Base-by-base conservation (phyloP, 2,329 filamentous ascomycete genomes). In the Erysiphe pulchra region DNA sequence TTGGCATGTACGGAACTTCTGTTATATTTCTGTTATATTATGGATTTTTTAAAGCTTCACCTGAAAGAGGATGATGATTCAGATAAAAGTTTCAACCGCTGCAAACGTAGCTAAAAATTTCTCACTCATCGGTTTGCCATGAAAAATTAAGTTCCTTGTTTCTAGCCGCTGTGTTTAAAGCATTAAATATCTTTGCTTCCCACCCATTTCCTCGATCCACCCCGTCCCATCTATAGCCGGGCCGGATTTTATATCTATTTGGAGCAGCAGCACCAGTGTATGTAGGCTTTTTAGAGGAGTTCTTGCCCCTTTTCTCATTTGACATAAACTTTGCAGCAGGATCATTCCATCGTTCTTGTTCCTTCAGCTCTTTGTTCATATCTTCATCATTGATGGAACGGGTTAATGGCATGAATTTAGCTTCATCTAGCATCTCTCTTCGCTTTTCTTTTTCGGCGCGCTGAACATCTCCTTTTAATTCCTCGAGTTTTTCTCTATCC, bases 141-240 rank as follows among this genome's bases (percentile, higher is more conserved):
- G 80, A 75, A 61, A 94, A 95, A 55, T 87, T 77, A 56, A 95
- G 61, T 31, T 78, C 78, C 61, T 81, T 80, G 54, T 80, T 75
- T 58, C 85, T 75, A 55, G 77, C 75, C 53, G 73, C 73, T 53
- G 75, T 67, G 60, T 94, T 94, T 52, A 86, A 66, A 2, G 85
- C 82, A 59, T 80, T 84, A 63, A 95, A 95, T 64, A 86, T 80
- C 58, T 94, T 79, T 50, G 74, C 80, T 64, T 98, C 90, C 59
- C 94, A 95, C 0, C 87, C 87, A 62, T 84, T 98, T 17, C 83
- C 70, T 52, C 90, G 70, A 65, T 98, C 90, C 16, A 98, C 90
- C 6, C 92, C 90, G 66, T 98, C 90, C 90, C 90, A 98, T 51
- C 83, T 69, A 64, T 92, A 84, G 0, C 90, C 92, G 0, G 90